Percentiles rank a stretch among this genome's conserved stretches.
phyloP scores from a whole-genome alignment of 176 grass and related monocot species.

The Carex kokanica region DNA sequence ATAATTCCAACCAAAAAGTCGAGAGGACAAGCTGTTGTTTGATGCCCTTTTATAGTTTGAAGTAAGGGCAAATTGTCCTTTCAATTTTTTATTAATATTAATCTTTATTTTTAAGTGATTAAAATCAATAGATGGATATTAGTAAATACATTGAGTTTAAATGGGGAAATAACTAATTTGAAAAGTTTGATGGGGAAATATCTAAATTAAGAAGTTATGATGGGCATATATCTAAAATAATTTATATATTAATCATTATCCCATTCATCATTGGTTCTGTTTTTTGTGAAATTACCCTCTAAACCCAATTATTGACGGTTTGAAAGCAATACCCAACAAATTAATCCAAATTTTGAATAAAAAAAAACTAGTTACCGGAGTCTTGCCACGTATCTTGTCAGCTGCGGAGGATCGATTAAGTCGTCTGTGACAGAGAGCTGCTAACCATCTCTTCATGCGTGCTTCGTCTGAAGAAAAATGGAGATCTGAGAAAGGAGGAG shows the following conservation, averaged over 20 bases:
- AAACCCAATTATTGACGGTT: background rate
- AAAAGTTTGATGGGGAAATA: too few species aligned
- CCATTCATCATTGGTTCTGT: background rate
- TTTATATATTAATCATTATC: background rate
- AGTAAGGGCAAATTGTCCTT: too few species aligned
- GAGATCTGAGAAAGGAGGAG: slow-evolving; percentile 1
- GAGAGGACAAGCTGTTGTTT: too few species aligned
- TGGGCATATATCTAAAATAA: too few species aligned
- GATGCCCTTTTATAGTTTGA: too few species aligned
- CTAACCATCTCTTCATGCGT: slow-evolving; percentile 25
- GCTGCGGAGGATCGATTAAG: background rate
- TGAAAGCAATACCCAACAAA: background rate
- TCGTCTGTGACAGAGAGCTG: background rate
- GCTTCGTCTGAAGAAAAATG: background rate
- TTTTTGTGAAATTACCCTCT: background rate
- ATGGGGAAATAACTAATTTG: too few species aligned
- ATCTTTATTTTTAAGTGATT: too few species aligned
- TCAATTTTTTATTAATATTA: too few species aligned
- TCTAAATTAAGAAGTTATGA: too few species aligned
- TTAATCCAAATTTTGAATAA: background rate
- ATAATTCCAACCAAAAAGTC: too few species aligned
- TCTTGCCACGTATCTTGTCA: background rate
- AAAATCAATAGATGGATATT: too few species aligned
- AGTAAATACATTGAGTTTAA: too few species aligned
- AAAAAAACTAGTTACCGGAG: background rate